Base-by-base conservation (phyloP, 108 stramenopile genomes). In the Cylindrotheca closterium region DNA sequence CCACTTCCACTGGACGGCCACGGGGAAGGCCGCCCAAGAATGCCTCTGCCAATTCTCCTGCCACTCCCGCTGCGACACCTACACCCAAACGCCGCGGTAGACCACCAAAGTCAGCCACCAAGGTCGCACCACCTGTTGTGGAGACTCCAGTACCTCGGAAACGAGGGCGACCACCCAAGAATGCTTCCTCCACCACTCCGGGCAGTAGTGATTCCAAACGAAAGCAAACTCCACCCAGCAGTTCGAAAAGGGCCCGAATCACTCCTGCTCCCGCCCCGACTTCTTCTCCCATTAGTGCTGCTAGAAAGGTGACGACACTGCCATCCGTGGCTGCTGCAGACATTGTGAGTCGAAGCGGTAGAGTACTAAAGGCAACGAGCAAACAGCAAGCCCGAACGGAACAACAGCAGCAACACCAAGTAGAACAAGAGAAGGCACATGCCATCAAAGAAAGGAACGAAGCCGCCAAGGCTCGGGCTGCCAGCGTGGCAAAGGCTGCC, bases 281-380 rank as follows among this genome's bases (percentile, higher is more conserved):
- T 21, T 34, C 34, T 7, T 8, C 47, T 30, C 32, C 34, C 51
- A 71, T 51, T 57, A 58, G 56, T 51, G 31, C 15, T 12, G 52
- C 53, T 19, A 61, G 47, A 22, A 55, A 57, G 27, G 18, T 47
- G n/a, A n/a, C 21, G n/a, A 29, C 21, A 29, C 33, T 22, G 7
- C 18, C 58, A n/a, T 18, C 68, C 10, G 51, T 30, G 24, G 15
- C 42, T 25, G 62, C 37, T 23, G 47, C 15, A 17, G n/a, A 32
- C 37, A 74, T 58, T 17, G 37, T 61, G 10, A 90, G 92, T 58
- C 77, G 92, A 52, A 93, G 92, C 63, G 92, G 88, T 42, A 58
- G 92, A 60, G 73, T 79, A 18, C 84, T 93, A 18, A 86, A 88
- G 47, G 66, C 87, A 49, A 82, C 12, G 82, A 76, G 25, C 84